Evolutionary conservation across 208 protist genomes (phyloP), one percentile per base, ranked within the genome.

Genomic region (Leishmania tropica): DNA sequence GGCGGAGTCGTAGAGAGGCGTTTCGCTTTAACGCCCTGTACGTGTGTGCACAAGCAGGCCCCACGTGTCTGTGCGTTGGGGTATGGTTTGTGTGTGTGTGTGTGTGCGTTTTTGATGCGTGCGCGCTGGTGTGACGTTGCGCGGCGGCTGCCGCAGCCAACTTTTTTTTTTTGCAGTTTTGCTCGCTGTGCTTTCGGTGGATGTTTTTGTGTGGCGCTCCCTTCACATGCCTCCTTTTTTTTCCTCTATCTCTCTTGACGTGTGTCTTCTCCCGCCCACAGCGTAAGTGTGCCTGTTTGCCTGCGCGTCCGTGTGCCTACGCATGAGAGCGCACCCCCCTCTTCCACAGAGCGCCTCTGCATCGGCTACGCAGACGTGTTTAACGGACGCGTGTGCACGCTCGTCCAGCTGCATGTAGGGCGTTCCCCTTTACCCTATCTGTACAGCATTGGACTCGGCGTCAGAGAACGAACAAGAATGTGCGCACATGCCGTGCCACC

Each of bases 1-100:
- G 21, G 73, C 91, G 4, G 93, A 96, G 86, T 90, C 88, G 48
- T 96, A 74, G 83, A 53, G 2, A 67, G 31, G 13, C 13, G 15
- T 70, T 62, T 73, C n/a, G n/a, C 67, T 31, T 31, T 31, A 79
- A 58, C 19, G 0, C 15, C 62, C 28, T n/a, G 51, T n/a, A 28
- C 24, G 3, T 37, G 11, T 68, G 62, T 42, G 62, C 31, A 21
- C 62, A 40, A 68, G 62, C n/a, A 19, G 6, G 31, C 31, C 15
- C 31, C 17, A 31, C 62, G 31, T 68, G 62, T 11, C 31, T 21
- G 31, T 40, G 15, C 31, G 31, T 68, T 5, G 31, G 31, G 13
- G 62, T 40, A 31, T 40, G 62, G 31, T 0, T 2, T 68, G 0
- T 31, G 0, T 62, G 24, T 31, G 24, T 31, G 24, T 13, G 24